phyloP scores from a whole-genome alignment of 106 monocot species.

The Phalaenopsis equestris region DNA sequence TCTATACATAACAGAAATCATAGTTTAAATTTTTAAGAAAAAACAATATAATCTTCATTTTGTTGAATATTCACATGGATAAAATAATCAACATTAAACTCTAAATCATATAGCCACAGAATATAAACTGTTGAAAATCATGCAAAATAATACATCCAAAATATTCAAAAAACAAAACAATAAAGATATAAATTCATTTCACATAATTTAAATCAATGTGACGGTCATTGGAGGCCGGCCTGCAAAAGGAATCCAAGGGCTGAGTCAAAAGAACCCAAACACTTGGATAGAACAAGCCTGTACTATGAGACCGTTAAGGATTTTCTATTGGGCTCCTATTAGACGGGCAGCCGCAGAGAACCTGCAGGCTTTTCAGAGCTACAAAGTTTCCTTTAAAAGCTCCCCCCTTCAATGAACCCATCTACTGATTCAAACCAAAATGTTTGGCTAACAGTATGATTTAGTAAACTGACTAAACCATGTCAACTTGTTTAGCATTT shows the following conservation, averaged over 20 bases:
- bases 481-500: too few species aligned
- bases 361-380: slow-evolving; percentile 17
- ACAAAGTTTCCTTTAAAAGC: slow-evolving; percentile 1
- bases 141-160: background rate
- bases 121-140: too few species aligned
- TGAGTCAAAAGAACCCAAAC: background rate
- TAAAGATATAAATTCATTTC: background rate
- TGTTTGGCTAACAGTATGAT: too few species aligned
- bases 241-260: background rate
- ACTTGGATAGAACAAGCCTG: slow-evolving; percentile 6
- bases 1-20: too few species aligned
- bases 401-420: slow-evolving; percentile 13
- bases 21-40: too few species aligned
- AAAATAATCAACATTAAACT: too few species aligned
- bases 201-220: background rate
- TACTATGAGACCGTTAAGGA: slow-evolving; percentile 17
- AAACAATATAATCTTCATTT: too few species aligned
- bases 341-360: slow-evolving; percentile 11
- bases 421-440: background rate
- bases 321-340: slow-evolving; percentile 11
- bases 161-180: background rate
- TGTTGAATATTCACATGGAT: too few species aligned
- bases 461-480: too few species aligned
- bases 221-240: slow-evolving; percentile 21
- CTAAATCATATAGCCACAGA: too few species aligned